Evolutionary conservation across 2,329 filamentous ascomycete genomes (phyloP), one percentile per base, ranked within the genome.

Genomic region (Chrysosporium queenslandicum): DNA sequence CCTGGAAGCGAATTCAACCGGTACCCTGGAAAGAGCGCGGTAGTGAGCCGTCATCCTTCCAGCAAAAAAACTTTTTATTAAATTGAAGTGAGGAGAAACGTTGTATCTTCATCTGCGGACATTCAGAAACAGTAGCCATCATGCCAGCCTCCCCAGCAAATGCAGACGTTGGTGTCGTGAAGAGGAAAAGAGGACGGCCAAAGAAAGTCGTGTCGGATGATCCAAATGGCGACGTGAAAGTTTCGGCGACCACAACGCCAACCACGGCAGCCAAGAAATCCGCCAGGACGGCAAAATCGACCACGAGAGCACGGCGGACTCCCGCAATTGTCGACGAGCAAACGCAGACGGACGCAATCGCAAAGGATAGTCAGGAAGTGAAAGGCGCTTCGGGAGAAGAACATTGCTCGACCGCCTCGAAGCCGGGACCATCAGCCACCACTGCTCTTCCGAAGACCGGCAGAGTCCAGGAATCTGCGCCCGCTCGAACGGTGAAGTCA

Each of bases 151-250:
- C 34, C 16, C 7, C 46, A 11, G 16, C 34, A 50, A 20, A 20
- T 14, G 46, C 46, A 14, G n/a, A 27, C 27, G 36, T 41, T n/a
- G 45, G 25, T 2, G 45, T 47, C 14, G 46, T 48, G 30, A 51
- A 45, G 20, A 51, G 25, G 20, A 51, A 51, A 39, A 39, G 49
- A 12, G 49, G 49, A 14, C 40, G 49, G 3, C 49, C 49, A 3
- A 39, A 46, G 49, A 52, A 52, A 46, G 32, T 52, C 9, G 32
- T 49, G 12, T 18, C 16, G 6, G 48, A 34, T n/a, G n/a, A n/a
- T 14, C 4, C 20, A 25, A n/a, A 18, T 12, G 23, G 27, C 20
- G 46, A 30, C 5, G 21, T 30, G 14, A 39, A 46, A 29, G 8
- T 18, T 16, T 11, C 25, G 20, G 30, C 34, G 36, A 43, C 36